Evolutionary conservation across 2,329 filamentous ascomycete genomes (phyloP), one percentile per base, ranked within the genome.

Genomic region (Penicillium rolfsii): DNA sequence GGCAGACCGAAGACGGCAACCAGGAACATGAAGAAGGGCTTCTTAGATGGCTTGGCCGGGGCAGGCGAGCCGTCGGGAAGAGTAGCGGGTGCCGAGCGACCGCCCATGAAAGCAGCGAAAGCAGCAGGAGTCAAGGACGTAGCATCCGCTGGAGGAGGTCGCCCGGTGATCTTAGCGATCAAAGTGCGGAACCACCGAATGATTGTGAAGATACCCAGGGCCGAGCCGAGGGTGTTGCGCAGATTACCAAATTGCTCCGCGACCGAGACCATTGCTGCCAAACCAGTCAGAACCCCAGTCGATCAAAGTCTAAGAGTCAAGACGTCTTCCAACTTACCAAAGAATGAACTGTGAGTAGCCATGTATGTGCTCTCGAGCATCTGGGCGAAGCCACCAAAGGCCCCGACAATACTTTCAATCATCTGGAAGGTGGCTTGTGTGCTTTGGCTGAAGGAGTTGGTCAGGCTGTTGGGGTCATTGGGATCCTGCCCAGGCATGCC

Each of bases 351-450:
- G 78, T 99, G 95, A 0, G 95, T 99, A 33, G 96, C 95, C 96
- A 99, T 99, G 72, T 97, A 99, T 11, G 95, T 98, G 82, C 95
- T 98, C 80, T 99, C 95, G 30, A 99, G 84, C 95, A 99, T 99
- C 81, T 99, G 95, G 12, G 96, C 92, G 74, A 99, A 98, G 0
- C 96, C 95, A 22, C 93, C 93, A 81, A 99, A 99, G 2, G 95
- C 93, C 26, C 92, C 91, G 14, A 99, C 95, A 60, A 99, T 91
- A 69, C 93, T 95, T 80, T 99, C 95, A 55, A 99, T 92, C 84
- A 99, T 92, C 82, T 98, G 95, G 74, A 99, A 99, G 0, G 95
- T 99, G 11, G 94, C 91, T 70, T 95, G 91, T 0, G 96, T 99
- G 81, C 91, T 95, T 77, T 96, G 93, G 74, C 89, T 91, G 82